A percentile compares a stretch with the other conserved stretches of the same genome.
These are phyloP conservation scores for Wallacemonas sp. DNA, from an alignment of 208 protist genomes.

Conservation along the genomic window DNA sequence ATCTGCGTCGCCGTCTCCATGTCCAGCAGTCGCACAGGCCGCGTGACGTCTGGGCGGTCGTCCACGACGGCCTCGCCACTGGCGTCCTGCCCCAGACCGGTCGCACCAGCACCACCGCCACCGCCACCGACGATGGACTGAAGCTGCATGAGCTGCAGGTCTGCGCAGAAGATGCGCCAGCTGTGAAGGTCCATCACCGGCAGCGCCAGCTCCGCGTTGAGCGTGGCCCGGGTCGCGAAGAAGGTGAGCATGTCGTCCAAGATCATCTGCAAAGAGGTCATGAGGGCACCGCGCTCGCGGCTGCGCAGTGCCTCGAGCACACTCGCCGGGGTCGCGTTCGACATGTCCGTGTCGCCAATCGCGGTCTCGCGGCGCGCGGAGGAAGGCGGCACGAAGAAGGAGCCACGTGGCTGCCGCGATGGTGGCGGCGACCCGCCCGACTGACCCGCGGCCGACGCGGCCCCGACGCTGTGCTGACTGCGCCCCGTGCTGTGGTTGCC, in stretches of 20 bases:
- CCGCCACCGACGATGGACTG: conserved; percentile 19
- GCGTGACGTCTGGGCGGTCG: not conserved
- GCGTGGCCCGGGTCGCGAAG: conserved; percentile 52
- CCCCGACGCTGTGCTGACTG: not conserved
- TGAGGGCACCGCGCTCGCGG: conserved; percentile 28
- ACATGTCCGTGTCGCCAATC: not conserved
- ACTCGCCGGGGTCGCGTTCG: not conserved
- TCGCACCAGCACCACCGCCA: no score
- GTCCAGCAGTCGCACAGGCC: conserved; percentile 34
- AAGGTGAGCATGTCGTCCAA: conserved; percentile 61
- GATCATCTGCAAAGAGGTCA: conserved; percentile 28
- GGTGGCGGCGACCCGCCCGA: not conserved
- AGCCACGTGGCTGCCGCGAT: not conserved
- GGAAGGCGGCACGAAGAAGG: not conserved
- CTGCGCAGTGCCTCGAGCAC: conserved; percentile 12
- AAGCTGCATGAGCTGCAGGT: conserved; percentile 54
- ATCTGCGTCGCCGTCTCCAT: conserved; percentile 57
- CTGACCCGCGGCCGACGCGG: not conserved
- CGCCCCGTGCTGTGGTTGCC: not conserved
- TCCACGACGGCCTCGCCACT: not conserved
- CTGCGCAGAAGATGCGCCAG: conserved; percentile 78
- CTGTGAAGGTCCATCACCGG: conserved; percentile 73
- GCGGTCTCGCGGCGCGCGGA: not conserved
- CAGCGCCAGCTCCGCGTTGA: conserved; percentile 68
- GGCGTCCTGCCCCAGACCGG: no score